A percentile compares a stretch with the other conserved stretches of the same genome.
These are phyloP conservation scores for Wickerhamomyces bovis DNA, from an alignment of 805 yeast species.

Conservation along the genomic window DNA sequence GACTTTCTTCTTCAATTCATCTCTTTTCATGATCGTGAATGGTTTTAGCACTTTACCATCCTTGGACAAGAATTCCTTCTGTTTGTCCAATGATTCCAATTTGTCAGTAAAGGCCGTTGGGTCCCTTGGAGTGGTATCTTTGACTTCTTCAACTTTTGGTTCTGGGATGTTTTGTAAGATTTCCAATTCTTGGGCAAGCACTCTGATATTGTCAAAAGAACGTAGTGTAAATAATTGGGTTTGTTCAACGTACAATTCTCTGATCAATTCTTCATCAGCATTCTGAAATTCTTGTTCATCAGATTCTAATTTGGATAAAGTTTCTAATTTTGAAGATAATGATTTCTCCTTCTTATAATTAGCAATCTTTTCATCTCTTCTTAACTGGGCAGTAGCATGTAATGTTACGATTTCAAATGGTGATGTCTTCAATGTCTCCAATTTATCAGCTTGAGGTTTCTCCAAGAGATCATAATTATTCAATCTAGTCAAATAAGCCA, in stretches of 20 bases:
- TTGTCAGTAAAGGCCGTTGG: slow-evolving; percentile 56
- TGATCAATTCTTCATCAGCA: slow-evolving; percentile 60
- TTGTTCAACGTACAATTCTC: slow-evolving; percentile 52
- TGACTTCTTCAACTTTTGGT: slow-evolving; percentile 17
- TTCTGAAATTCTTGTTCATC: slow-evolving; percentile 27
- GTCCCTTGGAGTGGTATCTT: slow-evolving; percentile 20
- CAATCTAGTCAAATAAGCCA: slow-evolving; percentile 40
- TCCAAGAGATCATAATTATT: slow-evolving; percentile 40
- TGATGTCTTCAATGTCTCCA: slow-evolving; percentile 28
- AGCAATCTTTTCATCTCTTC: slow-evolving; percentile 69
- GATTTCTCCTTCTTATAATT: slow-evolving; percentile 56
- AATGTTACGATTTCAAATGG: slow-evolving; percentile 29
- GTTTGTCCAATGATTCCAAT: slow-evolving; percentile 39
- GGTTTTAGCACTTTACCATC: slow-evolving; percentile 81
- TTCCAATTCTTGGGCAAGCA: slow-evolving; percentile 57
- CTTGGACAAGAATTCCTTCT: slow-evolving; percentile 51
- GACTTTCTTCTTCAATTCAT: slow-evolving; percentile 56
- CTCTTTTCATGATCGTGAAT: slow-evolving; percentile 65
- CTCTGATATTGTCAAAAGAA: slow-evolving; percentile 52
- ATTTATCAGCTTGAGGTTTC: slow-evolving; percentile 29
- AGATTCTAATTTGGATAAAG: slow-evolving; percentile 31
- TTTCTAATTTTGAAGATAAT: slow-evolving; percentile 37
- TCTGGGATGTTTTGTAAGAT: slow-evolving; percentile 46
- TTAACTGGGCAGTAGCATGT: slow-evolving; percentile 33
- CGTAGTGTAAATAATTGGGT: slow-evolving; percentile 45